phyloP scores from a whole-genome alignment of 352 stramenopile species.

The Globisporangium uncinulatum region DNA sequence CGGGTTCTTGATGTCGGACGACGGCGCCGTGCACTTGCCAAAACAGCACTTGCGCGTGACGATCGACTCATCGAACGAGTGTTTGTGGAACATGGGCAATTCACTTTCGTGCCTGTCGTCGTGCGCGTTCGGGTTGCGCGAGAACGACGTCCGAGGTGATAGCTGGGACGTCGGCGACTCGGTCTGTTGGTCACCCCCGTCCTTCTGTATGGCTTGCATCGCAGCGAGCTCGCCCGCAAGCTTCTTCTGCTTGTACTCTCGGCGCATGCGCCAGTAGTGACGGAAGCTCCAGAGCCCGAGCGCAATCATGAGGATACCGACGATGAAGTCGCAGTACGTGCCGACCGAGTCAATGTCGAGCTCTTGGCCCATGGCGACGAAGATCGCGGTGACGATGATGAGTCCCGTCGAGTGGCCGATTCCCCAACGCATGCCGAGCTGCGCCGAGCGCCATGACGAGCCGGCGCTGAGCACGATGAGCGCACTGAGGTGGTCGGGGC shows the following conservation, averaged over 20 bases:
- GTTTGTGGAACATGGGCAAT: no score
- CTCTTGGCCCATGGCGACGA: constrained; percentile 51
- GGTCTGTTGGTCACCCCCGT: no score
- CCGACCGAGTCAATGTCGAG: constrained; percentile 45
- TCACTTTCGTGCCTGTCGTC: no score
- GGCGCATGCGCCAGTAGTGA: constrained; percentile 37
- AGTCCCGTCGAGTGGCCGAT: constrained; percentile 86
- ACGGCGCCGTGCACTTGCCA: no score
- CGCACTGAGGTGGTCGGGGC: constrained; percentile 86
- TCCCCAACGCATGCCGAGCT: constrained; percentile 83
- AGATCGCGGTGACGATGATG: constrained; percentile 59
- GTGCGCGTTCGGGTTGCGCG: no score
- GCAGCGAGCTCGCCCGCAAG: constrained; percentile 7
- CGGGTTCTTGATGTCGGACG: constrained; percentile 53
- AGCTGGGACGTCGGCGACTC: no score
- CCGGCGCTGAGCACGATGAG: constrained; percentile 78
- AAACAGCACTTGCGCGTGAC: no score
- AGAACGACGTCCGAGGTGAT: no score
- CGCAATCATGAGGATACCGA: constrained; percentile 67
- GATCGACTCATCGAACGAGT: no score
- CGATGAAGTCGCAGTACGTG: constrained; percentile 61
- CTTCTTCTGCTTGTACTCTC: constrained; percentile 18
- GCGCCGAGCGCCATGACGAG: constrained; percentile 69
- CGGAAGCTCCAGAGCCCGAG: constrained; percentile 53
- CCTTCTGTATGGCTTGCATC: not conserved